Evolutionary conservation across 768 basidiomycete genomes (phyloP), one percentile per base, ranked within the genome.

Genomic region (Xanthoconium purpureum): DNA sequence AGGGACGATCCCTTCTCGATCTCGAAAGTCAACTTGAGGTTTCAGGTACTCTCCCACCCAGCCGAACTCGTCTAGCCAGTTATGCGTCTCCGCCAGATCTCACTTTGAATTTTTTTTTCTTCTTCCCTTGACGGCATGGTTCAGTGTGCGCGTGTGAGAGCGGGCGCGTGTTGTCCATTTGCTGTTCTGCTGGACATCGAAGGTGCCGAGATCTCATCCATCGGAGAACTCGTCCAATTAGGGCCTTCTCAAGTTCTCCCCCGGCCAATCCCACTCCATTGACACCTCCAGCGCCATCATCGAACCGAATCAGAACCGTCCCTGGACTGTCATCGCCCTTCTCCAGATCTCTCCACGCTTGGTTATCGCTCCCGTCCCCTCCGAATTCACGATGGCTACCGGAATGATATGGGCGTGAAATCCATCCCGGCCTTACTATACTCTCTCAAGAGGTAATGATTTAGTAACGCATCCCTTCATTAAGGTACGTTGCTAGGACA

Each of bases 401-500:
- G 66, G 66, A 71, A 63, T 65, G 62, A 72, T 69, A 62, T 66
- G 59, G 54, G 69, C 70, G 64, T 73, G 70, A 59, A 56, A 55
- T 55, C 66, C 68, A 68, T 63, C 67, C 70, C 71, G 71, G 67
- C 57, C 44, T 63, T 69, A 66, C 67, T 67, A 65, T 72, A 59
- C 66, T 67, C 54, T 64, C 59, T 63, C 24, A 39, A 66, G 63
- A 73, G 63, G 72, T 71, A 71, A 71, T 71, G 62, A 73, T 71
- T 73, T 68, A 72, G 71, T 71, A 71, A 71, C 70, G 43, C 53
- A 40, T 71, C 61, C 54, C 40, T 71, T 68, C 72, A 71, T 71
- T 71, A 71, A 71, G 71, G 71, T 70, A 71, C 71, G 61, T 66
- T 70, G 66, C 70, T 66, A 73, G 64, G 69, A 69, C 70, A 71